A percentile compares a stretch with the other conserved stretches of the same genome.
Evolutionary conservation across 176 grass and related monocot species (phyloP).

Genomic region (Chrysopogon serrulatus): DNA sequence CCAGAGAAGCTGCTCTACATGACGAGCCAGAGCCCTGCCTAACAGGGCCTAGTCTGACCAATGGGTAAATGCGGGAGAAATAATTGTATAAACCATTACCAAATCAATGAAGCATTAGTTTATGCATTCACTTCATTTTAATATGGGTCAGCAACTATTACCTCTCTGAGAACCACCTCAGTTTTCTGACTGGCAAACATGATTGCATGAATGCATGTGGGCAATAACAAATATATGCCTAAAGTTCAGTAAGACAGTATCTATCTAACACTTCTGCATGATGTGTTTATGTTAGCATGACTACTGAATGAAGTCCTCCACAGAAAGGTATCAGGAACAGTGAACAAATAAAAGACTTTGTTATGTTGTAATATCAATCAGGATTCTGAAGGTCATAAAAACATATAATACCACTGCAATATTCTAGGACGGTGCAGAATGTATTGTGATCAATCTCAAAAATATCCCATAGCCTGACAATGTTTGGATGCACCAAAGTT

Average conservation of each 20-base stretch:
- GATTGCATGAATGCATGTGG: constrained; percentile 6
- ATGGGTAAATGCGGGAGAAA: not conserved
- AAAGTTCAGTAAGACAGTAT: not conserved
- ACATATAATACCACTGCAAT: constrained; percentile 84
- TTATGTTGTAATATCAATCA: constrained; percentile 13
- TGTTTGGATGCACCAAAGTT: constrained; percentile 94
- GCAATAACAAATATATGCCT: not conserved
- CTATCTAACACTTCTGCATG: not conserved
- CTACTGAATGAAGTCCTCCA: not conserved
- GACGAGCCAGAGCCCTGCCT: too few relatives aligned
- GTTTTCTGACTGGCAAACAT: not conserved
- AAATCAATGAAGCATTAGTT: not conserved
- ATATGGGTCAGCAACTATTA: not conserved
- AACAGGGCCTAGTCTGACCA: not conserved
- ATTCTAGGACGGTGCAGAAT: constrained; percentile 97
- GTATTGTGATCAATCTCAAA: constrained; percentile 98
- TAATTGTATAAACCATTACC: not conserved
- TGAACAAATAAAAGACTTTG: not conserved
- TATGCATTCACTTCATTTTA: not conserved
- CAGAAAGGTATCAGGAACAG: not conserved
- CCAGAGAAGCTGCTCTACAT: too few relatives aligned
- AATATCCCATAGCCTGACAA: constrained; percentile 97
- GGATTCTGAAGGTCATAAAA: not conserved
- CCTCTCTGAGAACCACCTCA: not conserved
- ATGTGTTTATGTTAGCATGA: not conserved